These are phyloP conservation scores for Leccinum longicurvipes DNA, from an alignment of 768 basidiomycete species.

Conservation along the genomic window DNA sequence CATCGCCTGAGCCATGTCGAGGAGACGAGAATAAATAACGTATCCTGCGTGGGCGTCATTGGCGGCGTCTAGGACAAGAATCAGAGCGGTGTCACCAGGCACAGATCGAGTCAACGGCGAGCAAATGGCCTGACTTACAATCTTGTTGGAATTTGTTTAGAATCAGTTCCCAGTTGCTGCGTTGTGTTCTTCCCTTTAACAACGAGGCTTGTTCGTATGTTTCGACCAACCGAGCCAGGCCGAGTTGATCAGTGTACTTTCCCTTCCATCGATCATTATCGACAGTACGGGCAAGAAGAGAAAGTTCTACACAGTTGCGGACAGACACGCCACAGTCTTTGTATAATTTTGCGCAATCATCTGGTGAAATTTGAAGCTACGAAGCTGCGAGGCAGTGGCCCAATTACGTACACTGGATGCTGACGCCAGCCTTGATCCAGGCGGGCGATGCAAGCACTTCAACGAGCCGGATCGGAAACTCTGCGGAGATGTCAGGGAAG, in stretches of 20 bases:
- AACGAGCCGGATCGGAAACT: conserved; percentile 50
- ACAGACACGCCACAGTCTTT: conserved; percentile 39
- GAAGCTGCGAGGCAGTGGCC: neutral
- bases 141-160: conserved; percentile 49
- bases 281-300: conserved; percentile 63
- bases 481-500: conserved; percentile 32
- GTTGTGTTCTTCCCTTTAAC: conserved; percentile 55
- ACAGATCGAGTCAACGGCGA: neutral
- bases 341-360: conserved; percentile 65
- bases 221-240: conserved; percentile 63
- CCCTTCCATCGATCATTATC: conserved; percentile 76
- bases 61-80: conserved; percentile 51
- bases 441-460: conserved; percentile 49
- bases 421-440: conserved; percentile 70
- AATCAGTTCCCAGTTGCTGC: conserved; percentile 66
- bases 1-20: conserved; percentile 38
- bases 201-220: conserved; percentile 52
- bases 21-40: conserved; percentile 46
- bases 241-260: conserved; percentile 55
- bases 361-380: conserved; percentile 35
- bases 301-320: conserved; percentile 63
- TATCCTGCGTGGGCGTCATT: conserved; percentile 72
- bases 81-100: conserved; percentile 5
- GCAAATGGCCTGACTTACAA: conserved; percentile 44
- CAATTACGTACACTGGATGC: conserved; percentile 55